phyloP scores from a whole-genome alignment of 495 filamentous ascomycete genomes.

The Lentithecium fluviatile region DNA sequence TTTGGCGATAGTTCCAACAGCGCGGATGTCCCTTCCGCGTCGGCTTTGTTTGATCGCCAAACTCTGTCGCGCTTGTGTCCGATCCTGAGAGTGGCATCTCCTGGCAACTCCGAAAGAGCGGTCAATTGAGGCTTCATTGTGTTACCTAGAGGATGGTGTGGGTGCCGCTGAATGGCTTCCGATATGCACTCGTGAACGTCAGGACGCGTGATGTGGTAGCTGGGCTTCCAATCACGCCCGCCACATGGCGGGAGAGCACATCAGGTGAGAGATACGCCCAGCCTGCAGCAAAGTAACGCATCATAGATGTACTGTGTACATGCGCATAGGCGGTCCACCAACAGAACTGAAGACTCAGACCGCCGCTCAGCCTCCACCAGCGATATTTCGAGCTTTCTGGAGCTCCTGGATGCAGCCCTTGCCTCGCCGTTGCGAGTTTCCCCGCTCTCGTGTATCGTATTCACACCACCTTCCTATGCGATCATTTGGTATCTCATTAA shows the following conservation, averaged over 20 bases:
- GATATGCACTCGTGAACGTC: neutral
- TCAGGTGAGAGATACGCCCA: neutral
- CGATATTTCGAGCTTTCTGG: neutral
- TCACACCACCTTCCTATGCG: too few species aligned
- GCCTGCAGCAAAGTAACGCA: neutral
- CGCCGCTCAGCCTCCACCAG: constrained; percentile 5
- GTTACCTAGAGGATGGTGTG: neutral
- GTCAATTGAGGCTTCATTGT: constrained; percentile 14
- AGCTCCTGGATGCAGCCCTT: neutral
- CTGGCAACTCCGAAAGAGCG: constrained; percentile 25
- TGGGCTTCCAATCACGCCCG: neutral
- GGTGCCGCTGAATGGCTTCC: neutral
- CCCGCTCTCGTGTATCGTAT: neutral
- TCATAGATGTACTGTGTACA: neutral
- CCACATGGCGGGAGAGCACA: neutral
- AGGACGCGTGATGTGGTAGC: neutral
- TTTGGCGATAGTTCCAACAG: neutral
- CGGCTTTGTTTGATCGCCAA: constrained; percentile 14
- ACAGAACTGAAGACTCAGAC: neutral
- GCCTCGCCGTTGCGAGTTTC: neutral
- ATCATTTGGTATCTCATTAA: too few species aligned
- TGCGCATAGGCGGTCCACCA: neutral
- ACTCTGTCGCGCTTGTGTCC: constrained; percentile 1
- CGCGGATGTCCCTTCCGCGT: neutral
- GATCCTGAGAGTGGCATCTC: constrained; percentile 10